Conservation (phyloP, 2,329 filamentous ascomycete species). For the Colletotrichum tabaci region DNA sequence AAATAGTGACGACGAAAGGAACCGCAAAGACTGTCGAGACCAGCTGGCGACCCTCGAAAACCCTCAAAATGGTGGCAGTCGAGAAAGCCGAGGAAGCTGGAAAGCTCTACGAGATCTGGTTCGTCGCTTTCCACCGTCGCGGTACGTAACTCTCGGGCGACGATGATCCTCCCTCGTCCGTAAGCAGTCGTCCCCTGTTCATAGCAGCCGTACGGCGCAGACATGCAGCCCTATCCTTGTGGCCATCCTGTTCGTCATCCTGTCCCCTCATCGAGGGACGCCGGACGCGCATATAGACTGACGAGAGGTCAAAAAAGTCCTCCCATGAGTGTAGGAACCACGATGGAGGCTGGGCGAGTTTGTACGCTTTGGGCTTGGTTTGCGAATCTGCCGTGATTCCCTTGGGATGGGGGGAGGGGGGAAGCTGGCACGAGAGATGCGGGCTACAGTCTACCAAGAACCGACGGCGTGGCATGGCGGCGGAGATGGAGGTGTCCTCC, state of each 20-base stretch:
- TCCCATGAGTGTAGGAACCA: neutral
- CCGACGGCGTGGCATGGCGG: conserved; percentile 26
- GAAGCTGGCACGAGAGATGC: neutral
- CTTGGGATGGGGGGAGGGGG: conserved; percentile 10
- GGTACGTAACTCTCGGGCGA: conserved; percentile 19
- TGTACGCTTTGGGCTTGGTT: conserved; percentile 32
- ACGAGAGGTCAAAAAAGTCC: neutral
- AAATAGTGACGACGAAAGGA: no score
- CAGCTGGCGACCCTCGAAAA: neutral
- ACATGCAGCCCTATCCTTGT: conserved; percentile 13
- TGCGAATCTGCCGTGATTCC: conserved; percentile 20
- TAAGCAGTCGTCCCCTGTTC: neutral
- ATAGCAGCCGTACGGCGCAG: conserved; percentile 3
- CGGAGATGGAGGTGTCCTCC: neutral
- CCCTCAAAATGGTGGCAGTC: neutral
- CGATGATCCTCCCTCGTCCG: conserved; percentile 23
- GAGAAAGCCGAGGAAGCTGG: conserved; percentile 29
- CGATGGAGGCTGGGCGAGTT: conserved; percentile 10
- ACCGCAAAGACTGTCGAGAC: neutral
- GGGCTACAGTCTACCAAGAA: conserved; percentile 14
- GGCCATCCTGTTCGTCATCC: neutral
- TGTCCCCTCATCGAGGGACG: neutral
- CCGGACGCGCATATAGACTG: neutral
- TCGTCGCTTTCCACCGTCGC: neutral
- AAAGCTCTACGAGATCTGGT: conserved; percentile 12